Conservation (phyloP, 495 filamentous ascomycete species). For the Aspergillus cristatus region DNA sequence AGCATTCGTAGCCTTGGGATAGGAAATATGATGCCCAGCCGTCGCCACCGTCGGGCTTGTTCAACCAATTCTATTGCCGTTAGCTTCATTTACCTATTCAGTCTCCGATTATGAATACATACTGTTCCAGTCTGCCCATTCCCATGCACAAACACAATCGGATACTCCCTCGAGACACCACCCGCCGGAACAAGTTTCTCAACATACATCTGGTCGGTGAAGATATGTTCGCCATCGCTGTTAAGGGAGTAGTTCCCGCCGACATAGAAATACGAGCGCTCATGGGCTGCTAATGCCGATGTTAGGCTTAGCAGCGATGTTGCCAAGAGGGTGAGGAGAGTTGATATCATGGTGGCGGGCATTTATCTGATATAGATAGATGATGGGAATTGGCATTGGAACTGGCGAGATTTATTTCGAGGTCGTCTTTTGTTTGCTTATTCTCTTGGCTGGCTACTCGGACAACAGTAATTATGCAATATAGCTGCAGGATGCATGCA, state of each 20-base stretch:
- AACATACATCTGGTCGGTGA: constrained; percentile 48
- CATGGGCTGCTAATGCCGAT: constrained; percentile 1
- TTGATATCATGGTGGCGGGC: too few species aligned
- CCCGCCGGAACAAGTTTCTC: constrained; percentile 36
- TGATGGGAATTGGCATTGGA: too few species aligned
- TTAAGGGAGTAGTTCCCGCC: constrained; percentile 35
- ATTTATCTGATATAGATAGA: too few species aligned
- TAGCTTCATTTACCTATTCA: too few species aligned
- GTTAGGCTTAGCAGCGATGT: neutral
- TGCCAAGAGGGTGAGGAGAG: too few species aligned
- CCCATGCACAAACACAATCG: constrained; percentile 46
- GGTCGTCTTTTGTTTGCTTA: too few species aligned
- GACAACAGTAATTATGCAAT: too few species aligned
- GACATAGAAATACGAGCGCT: constrained; percentile 39
- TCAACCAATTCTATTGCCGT: constrained; percentile 29
- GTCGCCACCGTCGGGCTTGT: constrained; percentile 37
- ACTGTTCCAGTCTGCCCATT: constrained; percentile 43
- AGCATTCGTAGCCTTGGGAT: constrained; percentile 33
- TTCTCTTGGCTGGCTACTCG: too few species aligned
- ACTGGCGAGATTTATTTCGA: too few species aligned
- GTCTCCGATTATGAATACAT: too few species aligned
- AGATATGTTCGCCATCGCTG: constrained; percentile 23
- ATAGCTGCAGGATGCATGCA: too few species aligned
- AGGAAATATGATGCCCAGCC: constrained; percentile 43
- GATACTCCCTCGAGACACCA: constrained; percentile 19